Percentiles rank a stretch among this genome's conserved stretches.
These are phyloP conservation scores for Cyclospora cayetanensis DNA, from an alignment of 169 alveolate genomes.

Conservation along the genomic window DNA sequence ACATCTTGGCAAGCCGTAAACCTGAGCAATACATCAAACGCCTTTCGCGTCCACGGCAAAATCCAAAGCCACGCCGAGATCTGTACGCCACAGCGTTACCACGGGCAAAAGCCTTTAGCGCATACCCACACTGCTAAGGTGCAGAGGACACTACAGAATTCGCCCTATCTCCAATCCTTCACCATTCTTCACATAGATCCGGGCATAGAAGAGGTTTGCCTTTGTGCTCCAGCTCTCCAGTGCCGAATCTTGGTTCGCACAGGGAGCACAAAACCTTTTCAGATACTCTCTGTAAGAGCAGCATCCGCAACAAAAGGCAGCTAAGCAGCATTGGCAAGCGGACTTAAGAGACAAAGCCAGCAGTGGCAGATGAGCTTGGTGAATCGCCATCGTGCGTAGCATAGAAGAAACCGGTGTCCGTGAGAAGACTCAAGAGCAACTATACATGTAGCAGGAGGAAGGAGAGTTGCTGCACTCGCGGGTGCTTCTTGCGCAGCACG, in stretches of 20 bases:
- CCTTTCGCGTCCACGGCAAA: neutral
- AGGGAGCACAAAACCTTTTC: constrained; percentile 47
- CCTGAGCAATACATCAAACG: too few species aligned
- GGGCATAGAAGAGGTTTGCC: constrained; percentile 51
- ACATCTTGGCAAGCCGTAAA: constrained; percentile 41
- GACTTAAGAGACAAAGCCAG: too few species aligned
- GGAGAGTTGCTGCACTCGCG: too few species aligned
- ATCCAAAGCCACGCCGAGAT: neutral
- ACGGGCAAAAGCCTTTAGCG: neutral
- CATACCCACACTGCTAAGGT: neutral
- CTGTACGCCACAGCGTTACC: neutral
- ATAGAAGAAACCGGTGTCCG: too few species aligned
- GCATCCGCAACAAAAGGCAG: neutral
- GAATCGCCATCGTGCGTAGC: too few species aligned
- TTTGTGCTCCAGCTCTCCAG: constrained; percentile 42
- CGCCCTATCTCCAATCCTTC: neutral
- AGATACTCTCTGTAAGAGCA: constrained; percentile 59
- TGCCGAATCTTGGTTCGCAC: constrained; percentile 54
- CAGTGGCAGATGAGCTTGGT: too few species aligned
- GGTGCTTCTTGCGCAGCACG: too few species aligned
- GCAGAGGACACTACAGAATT: neutral
- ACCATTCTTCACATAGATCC: constrained; percentile 52
- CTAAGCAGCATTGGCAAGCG: too few species aligned
- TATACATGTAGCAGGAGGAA: too few species aligned
- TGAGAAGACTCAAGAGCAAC: too few species aligned